Evolutionary conservation across 2,329 filamentous ascomycete species (phyloP).

Genomic region (Ophiostoma triangulosporum): DNA sequence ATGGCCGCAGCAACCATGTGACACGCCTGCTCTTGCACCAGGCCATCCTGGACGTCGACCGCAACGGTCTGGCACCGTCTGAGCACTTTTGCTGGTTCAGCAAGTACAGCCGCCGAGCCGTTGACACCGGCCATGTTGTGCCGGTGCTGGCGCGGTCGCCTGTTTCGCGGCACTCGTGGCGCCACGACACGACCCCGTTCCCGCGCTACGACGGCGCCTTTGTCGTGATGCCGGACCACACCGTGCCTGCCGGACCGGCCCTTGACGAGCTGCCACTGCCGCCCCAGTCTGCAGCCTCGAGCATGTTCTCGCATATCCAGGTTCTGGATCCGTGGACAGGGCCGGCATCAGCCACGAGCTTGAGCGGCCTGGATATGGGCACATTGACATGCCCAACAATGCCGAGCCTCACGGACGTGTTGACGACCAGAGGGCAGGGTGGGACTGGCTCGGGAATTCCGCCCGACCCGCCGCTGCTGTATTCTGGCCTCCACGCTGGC

Average conservation of each 20-base stretch:
- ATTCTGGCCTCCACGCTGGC: not conserved
- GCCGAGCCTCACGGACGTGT: not conserved
- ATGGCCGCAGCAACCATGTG: conserved; percentile 58
- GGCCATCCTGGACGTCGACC: conserved; percentile 65
- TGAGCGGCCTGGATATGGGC: not conserved
- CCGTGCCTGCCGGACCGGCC: not conserved
- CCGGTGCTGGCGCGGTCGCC: conserved; percentile 34
- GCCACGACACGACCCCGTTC: conserved; percentile 14
- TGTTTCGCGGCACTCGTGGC: conserved; percentile 27
- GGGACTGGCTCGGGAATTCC: not conserved
- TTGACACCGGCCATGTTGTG: conserved; percentile 22
- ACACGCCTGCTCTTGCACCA: conserved; percentile 79
- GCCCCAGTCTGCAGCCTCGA: not conserved
- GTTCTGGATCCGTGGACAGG: conserved; percentile 2
- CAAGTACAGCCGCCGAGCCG: conserved; percentile 20
- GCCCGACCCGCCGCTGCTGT: not conserved
- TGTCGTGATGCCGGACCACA: conserved; percentile 1
- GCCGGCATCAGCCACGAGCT: not conserved
- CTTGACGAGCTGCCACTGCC: not conserved
- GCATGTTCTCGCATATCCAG: conserved; percentile 1
- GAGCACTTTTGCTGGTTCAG: conserved; percentile 11
- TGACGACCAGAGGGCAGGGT: not conserved
- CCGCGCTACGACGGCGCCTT: conserved; percentile 1
- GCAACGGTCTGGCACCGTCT: conserved; percentile 25
- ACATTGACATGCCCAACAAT: not conserved